Conservation (phyloP, 441 rosid species). For the Daphne laureola region DNA sequence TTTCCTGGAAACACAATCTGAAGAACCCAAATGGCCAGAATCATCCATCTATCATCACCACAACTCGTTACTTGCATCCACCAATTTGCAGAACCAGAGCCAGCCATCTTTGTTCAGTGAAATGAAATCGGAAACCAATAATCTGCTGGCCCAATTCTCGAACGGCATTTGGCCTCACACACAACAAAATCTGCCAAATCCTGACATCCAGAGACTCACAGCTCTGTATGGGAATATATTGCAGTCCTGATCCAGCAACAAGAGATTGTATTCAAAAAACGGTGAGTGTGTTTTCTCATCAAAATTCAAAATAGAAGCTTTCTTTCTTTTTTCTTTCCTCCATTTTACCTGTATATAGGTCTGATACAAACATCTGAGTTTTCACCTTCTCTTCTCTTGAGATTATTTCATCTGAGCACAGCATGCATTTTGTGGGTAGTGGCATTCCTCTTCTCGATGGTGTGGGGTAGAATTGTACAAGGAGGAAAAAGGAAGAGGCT, state of each 20-base stretch:
- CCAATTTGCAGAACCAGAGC: slow-evolving; percentile 37
- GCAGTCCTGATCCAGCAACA: slow-evolving; percentile 2
- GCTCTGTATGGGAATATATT: slow-evolving; percentile 44
- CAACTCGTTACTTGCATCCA: slow-evolving; percentile 34
- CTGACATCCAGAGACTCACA: slow-evolving; percentile 38
- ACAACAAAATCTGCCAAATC: slow-evolving; percentile 24
- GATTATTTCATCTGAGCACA: slow-evolving; percentile 25
- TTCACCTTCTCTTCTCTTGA: slow-evolving; percentile 13
- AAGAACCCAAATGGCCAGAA: slow-evolving; percentile 46
- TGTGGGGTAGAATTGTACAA: slow-evolving; percentile 32
- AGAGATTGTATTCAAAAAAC: slow-evolving; percentile 6
- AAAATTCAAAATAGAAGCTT: slow-evolving; percentile 13
- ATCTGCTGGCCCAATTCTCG: slow-evolving; percentile 25
- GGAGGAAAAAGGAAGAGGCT: slow-evolving; percentile 30
- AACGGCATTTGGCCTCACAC: slow-evolving; percentile 33
- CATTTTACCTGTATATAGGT: slow-evolving; percentile 34
- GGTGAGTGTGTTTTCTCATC: slow-evolving; percentile 22
- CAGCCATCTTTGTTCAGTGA: slow-evolving; percentile 37
- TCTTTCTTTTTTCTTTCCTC: background rate
- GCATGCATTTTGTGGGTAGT: slow-evolving; percentile 11
- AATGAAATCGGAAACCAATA: slow-evolving; percentile 46
- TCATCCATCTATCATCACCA: slow-evolving; percentile 30
- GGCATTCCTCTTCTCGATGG: slow-evolving; percentile 14
- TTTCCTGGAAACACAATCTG: slow-evolving; percentile 25
- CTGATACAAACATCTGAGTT: slow-evolving; percentile 26